These are phyloP conservation scores for Fraxinus paxiana DNA, from an alignment of 305 asterid species.

Conservation along the genomic window DNA sequence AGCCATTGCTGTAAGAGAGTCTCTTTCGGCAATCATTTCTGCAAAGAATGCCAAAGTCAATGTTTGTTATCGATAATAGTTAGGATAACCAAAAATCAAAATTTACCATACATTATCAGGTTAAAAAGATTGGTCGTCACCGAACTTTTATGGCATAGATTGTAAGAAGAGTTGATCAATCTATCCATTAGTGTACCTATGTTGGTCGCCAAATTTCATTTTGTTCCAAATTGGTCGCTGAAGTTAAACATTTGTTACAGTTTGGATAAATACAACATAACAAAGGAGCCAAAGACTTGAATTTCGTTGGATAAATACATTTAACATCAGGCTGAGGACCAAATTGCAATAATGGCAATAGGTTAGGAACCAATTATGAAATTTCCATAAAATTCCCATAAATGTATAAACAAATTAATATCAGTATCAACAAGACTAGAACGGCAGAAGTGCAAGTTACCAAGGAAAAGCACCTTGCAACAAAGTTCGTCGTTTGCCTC, in stretches of 20 bases:
- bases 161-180: neutral
- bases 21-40: neutral
- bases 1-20: neutral
- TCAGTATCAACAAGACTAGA: neutral
- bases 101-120: neutral
- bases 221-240: neutral
- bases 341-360: neutral
- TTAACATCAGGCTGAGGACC: neutral
- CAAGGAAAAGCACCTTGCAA: slow-evolving; percentile 30
- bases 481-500: slow-evolving; percentile 36
- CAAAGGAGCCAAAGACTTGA: neutral
- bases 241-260: neutral
- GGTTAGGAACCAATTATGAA: neutral
- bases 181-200: neutral
- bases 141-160: neutral
- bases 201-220: neutral
- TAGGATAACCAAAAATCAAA: neutral
- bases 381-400: neutral
- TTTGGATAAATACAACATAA: neutral
- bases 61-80: neutral
- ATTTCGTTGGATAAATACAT: neutral
- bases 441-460: neutral
- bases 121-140: neutral
- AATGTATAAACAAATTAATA: neutral
- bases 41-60: neutral